Evolutionary conservation across 208 protist species (phyloP).

Genomic region (Borovskyia barvae): DNA sequence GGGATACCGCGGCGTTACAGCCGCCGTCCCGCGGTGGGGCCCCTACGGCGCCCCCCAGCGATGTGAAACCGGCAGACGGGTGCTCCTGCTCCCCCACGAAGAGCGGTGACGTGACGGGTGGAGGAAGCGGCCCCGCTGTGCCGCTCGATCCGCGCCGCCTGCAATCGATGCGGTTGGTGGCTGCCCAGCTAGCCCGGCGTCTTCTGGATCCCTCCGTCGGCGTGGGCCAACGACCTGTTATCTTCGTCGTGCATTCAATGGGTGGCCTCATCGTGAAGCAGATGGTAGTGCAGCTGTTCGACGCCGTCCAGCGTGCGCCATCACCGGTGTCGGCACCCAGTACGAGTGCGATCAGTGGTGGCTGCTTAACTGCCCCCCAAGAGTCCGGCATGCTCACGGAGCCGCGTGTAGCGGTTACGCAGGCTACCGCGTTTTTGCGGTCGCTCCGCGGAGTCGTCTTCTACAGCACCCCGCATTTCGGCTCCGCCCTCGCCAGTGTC

Average conservation of each 20-base stretch:
- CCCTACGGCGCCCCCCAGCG: too few species aligned
- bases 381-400: too few species aligned
- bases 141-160: conserved; percentile 12
- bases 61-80: too few species aligned
- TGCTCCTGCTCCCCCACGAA: neutral
- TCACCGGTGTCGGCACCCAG: neutral
- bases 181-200: conserved; percentile 43
- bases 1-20: conserved; percentile 7
- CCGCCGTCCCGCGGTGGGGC: conserved; percentile 8
- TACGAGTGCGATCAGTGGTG: too few species aligned
- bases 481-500: conserved; percentile 52
- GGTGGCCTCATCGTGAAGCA: conserved; percentile 64
- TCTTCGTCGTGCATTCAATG: conserved; percentile 71
- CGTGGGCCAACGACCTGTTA: conserved; percentile 44
- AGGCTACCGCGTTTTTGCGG: conserved; percentile 27
- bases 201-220: conserved; percentile 35
- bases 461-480: conserved; percentile 76
- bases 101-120: neutral
- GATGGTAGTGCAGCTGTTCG: conserved; percentile 49
- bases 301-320: conserved; percentile 12
- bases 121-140: neutral
- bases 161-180: conserved; percentile 41
- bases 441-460: conserved; percentile 62
- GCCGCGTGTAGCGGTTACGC: conserved; percentile 1
- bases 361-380: too few species aligned